phyloP scores from a whole-genome alignment of 2,329 filamentous ascomycete genomes.

The Colletotrichum chlorophyti region DNA sequence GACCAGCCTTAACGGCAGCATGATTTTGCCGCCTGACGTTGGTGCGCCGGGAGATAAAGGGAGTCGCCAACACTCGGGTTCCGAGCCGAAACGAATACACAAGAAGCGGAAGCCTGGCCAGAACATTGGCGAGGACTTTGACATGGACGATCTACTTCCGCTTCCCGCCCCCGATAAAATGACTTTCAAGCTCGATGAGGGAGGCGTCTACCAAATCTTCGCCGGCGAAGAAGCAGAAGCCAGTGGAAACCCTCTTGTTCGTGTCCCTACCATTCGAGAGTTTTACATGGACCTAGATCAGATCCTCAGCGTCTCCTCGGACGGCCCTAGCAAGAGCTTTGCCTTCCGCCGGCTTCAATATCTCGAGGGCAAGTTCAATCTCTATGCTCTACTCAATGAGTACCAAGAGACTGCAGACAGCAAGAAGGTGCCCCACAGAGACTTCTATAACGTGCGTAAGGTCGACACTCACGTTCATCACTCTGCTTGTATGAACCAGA shows the following conservation, averaged over 20 bases:
- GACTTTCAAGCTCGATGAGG: constrained; percentile 80
- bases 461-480: constrained; percentile 99
- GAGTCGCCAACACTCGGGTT: constrained; percentile 36
- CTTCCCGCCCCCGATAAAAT: constrained; percentile 74
- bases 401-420: constrained; percentile 98
- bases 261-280: constrained; percentile 90
- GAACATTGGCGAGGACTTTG: constrained; percentile 91
- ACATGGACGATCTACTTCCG: constrained; percentile 78
- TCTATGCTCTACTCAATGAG: constrained; percentile 92
- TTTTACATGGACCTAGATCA: constrained; percentile 95
- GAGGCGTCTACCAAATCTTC: constrained; percentile 92
- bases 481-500: constrained; percentile 99
- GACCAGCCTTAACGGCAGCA: constrained; percentile 56
- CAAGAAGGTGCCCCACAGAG: constrained; percentile 95
- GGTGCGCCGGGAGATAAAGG: not conserved
- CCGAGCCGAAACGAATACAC: constrained; percentile 50
- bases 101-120: constrained; percentile 84
- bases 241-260: constrained; percentile 73
- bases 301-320: constrained; percentile 87
- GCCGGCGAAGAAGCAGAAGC: constrained; percentile 69
- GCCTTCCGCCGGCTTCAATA: constrained; percentile 95
- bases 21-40: constrained; percentile 38
- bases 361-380: constrained; percentile 94
- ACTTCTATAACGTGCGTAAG: constrained; percentile 99
- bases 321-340: constrained; percentile 96